These are phyloP conservation scores for Candida ulmi DNA, from an alignment of 805 yeast species.

Conservation along the genomic window DNA sequence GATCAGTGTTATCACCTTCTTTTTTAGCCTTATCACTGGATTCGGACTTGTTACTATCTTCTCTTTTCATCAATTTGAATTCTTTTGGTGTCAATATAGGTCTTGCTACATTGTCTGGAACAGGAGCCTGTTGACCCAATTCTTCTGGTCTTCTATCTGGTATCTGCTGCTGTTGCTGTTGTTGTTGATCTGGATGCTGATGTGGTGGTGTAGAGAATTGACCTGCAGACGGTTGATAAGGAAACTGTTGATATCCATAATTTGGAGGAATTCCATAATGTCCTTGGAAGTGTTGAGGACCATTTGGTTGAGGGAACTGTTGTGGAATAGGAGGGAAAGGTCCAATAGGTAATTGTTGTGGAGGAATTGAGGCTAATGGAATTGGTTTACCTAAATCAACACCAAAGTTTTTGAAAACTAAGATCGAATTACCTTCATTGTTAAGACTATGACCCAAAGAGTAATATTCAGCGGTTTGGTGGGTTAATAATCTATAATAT, in stretches of 20 bases:
- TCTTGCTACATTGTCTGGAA: background rate
- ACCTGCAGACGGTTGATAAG: background rate
- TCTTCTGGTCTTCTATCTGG: background rate
- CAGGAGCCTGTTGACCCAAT: background rate
- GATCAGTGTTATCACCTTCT: conserved; percentile 2
- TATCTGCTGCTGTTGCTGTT: background rate
- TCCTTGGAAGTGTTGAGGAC: background rate
- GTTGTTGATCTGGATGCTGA: too few relatives aligned
- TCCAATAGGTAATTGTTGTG: background rate
- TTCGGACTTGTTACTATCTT: conserved; percentile 1
- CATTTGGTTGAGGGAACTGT: background rate
- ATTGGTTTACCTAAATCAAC: conserved; percentile 14
- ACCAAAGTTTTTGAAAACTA: conserved; percentile 32
- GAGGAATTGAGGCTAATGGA: conserved; percentile 10
- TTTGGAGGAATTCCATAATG: background rate
- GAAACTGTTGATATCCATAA: background rate
- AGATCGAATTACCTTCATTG: conserved; percentile 41
- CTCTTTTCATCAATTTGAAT: conserved; percentile 23
- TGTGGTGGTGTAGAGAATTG: too few relatives aligned
- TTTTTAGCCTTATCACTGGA: conserved; percentile 1
- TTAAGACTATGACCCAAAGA: conserved; percentile 51
- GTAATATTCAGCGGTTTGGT: conserved; percentile 66
- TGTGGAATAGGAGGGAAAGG: background rate
- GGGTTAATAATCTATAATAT: conserved; percentile 60
- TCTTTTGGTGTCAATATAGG: conserved; percentile 6